These are phyloP conservation scores for Ascochyta pisi DNA, from an alignment of 2,329 filamentous ascomycete species.

Conservation along the genomic window DNA sequence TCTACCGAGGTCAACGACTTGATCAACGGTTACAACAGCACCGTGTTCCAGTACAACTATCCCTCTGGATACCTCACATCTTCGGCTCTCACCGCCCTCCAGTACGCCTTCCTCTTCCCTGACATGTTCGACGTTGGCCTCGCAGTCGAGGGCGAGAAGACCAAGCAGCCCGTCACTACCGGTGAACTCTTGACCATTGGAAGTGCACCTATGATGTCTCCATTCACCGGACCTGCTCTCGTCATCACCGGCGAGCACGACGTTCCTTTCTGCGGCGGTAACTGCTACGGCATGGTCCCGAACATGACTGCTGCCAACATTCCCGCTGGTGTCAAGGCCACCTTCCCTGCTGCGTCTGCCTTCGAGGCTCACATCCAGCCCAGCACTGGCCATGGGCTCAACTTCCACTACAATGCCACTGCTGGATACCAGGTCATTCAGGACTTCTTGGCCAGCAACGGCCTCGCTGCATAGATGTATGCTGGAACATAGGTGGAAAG, in stretches of 20 bases:
- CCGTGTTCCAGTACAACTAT: conserved; percentile 32
- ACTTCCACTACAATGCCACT: conserved; percentile 54
- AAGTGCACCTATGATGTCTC: conserved; percentile 42
- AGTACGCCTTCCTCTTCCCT: conserved; percentile 59
- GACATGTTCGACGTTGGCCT: conserved; percentile 63
- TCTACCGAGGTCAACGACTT: conserved; percentile 42
- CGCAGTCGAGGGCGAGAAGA: conserved; percentile 54
- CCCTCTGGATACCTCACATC: conserved; percentile 62
- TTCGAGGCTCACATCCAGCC: conserved; percentile 64
- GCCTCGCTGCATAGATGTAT: conserved; percentile 21
- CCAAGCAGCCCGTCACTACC: conserved; percentile 63
- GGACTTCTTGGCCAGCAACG: conserved; percentile 42
- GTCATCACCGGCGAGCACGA: conserved; percentile 62
- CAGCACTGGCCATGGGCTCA: conserved; percentile 56
- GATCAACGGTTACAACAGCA: conserved; percentile 42
- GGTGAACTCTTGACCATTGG: conserved; percentile 67
- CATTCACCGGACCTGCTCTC: conserved; percentile 62
- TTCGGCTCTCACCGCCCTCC: conserved; percentile 56
- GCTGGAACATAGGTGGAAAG: neutral
- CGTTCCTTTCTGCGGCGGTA: conserved; percentile 68
- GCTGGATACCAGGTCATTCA: conserved; percentile 50
- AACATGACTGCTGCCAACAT: conserved; percentile 54
- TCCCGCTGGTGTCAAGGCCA: conserved; percentile 51
- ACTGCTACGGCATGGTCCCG: conserved; percentile 55
- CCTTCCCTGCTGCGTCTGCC: conserved; percentile 55